These are phyloP conservation scores for Ampelocalamus luodianensis DNA, from an alignment of 176 grass and related monocot genomes.

Conservation along the genomic window DNA sequence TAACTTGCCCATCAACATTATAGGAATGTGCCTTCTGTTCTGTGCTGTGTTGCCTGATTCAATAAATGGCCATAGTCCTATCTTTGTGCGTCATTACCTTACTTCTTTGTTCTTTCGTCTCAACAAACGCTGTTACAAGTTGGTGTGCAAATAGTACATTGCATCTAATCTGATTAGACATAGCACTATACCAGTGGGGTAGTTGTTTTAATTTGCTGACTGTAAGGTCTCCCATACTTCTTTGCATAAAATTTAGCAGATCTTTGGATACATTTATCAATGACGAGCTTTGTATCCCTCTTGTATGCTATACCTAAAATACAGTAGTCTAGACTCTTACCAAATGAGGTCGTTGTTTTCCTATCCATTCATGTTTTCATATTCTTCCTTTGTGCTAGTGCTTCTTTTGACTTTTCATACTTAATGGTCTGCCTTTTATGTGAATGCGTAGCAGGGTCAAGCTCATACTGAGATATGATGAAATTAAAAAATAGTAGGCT, in stretches of 20 bases:
- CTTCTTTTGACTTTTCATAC: neutral
- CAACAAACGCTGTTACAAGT: neutral
- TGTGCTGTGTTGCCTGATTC: neutral
- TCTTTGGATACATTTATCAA: constrained; percentile 29
- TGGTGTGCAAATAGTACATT: neutral
- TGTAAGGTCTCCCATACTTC: constrained; percentile 11
- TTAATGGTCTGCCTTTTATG: constrained; percentile 29
- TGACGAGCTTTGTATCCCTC: neutral
- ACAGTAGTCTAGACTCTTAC: neutral
- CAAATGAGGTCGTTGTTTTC: neutral
- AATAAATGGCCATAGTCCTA: neutral
- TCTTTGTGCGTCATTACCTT: neutral
- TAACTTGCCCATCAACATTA: neutral
- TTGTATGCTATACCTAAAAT: neutral
- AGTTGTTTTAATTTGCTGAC: constrained; percentile 6
- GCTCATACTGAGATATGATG: constrained; percentile 37
- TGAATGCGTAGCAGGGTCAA: constrained; percentile 8
- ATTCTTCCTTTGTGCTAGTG: constrained; percentile 1
- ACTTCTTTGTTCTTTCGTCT: neutral
- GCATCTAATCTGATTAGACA: neutral
- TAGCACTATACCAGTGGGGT: neutral
- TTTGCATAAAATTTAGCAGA: neutral
- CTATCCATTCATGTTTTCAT: constrained; percentile 16
- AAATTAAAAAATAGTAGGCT: constrained; percentile 13
- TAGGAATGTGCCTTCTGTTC: constrained; percentile 14